Base-by-base conservation (phyloP, 495 filamentous ascomycete species). In the Penicillium angulare region DNA sequence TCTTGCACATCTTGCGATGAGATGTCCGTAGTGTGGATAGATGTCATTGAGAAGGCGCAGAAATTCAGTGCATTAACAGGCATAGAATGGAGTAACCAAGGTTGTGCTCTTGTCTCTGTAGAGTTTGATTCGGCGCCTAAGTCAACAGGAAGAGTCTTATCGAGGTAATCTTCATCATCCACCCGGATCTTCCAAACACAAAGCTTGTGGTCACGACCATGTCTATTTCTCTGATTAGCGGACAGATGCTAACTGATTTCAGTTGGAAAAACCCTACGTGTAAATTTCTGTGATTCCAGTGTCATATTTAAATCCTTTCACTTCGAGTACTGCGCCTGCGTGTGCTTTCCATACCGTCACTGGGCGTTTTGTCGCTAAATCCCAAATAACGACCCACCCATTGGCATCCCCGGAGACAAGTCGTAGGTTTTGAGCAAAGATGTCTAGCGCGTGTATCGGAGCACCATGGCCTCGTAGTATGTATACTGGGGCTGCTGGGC, bases 21-120 rank as follows among this genome's bases (percentile, higher is more conserved):
- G n/a, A 3, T 20, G 1, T 12, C 4, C 3, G 43, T 23, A 5
- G 16, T 9, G 23, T 65, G 31, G 10, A 73, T 24, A 13, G 57
- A 64, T 2, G 60, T 47, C 56, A 83, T 80, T 3, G 87, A 81
- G 64, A 98, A 98, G 1, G 89, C 83, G 57, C 93, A 98, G 63
- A 97, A 98, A 66, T 97, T 98, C 66, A 97, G 79, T 13, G 93
- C 89, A 64, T 96, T 97, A 33, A 97, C 89, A 23, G 86, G 73
- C 5, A 98, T 66, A 26, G 88, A 80, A 74, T 95, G 82, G 27
- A 96, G 69, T 4, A 97, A 69, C 90, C 90, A 96, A 13, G 93
- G 93, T 61, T 88, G 79, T 18, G 73, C 76, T 44, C 59, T 38
- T 40, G 53, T 43, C 12, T 53, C 40, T 38, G 39, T 24, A 12